These are phyloP conservation scores for Pichia sp. DNA, from an alignment of 1,139 yeast species.

Conservation along the genomic window DNA sequence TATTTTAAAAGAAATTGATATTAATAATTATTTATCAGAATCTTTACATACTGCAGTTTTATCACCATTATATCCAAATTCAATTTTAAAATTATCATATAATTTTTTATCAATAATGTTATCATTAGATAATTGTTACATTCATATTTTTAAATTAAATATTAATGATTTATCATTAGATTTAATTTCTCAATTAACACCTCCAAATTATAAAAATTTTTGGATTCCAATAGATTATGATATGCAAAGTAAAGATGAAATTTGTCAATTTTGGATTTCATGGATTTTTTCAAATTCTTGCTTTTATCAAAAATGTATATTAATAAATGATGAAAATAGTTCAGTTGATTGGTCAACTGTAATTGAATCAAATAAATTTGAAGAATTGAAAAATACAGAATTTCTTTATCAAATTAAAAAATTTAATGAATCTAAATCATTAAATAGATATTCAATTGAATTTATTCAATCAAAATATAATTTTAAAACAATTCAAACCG, in stretches of 20 bases:
- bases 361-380: conserved; percentile 1
- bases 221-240: conserved; percentile 17
- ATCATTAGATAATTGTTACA: conserved; percentile 40
- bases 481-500: conserved; percentile 26
- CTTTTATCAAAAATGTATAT: conserved; percentile 18
- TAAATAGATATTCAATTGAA: conserved; percentile 35
- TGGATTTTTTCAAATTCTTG: conserved; percentile 21
- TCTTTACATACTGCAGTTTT: conserved; percentile 18
- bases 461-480: conserved; percentile 45
- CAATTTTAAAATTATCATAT: conserved; percentile 13
- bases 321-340: conserved; percentile 3
- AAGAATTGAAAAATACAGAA: conserved; percentile 8
- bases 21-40: conserved; percentile 25
- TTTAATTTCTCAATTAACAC: conserved; percentile 7
- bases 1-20: conserved; percentile 30
- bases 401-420: conserved; percentile 13
- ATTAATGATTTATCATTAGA: conserved; percentile 8
- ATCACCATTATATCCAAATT: conserved; percentile 18
- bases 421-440: conserved; percentile 8
- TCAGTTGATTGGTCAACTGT: conserved; percentile 7
- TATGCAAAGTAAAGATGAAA: not conserved
- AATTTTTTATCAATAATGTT: conserved; percentile 24
- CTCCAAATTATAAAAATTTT: conserved; percentile 11
- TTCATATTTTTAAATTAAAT: conserved; percentile 31
- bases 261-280: conserved; percentile 18